Evolutionary conservation across 2,329 filamentous ascomycete genomes (phyloP).

Genomic region (Colletotrichum destructivum): DNA sequence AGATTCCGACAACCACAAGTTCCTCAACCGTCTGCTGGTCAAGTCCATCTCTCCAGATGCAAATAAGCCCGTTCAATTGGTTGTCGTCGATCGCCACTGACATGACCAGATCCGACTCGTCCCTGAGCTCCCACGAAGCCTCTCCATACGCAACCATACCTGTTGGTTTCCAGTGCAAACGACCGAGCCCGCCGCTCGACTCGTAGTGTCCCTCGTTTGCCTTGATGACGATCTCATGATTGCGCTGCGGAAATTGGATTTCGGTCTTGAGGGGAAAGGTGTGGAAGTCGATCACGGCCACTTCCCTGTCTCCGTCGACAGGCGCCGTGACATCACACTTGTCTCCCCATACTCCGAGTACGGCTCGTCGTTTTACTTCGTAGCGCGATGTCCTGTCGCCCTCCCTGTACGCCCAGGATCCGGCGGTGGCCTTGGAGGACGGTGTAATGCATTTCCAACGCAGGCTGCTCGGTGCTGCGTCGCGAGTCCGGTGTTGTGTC

Average conservation of each 20-base stretch:
- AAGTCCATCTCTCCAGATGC: slow-evolving; percentile 22
- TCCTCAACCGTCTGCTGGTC: slow-evolving; percentile 21
- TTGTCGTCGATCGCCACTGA: slow-evolving; percentile 19
- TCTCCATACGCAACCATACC: slow-evolving; percentile 18
- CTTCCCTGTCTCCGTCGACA: slow-evolving; percentile 15
- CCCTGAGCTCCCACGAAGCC: slow-evolving; percentile 29
- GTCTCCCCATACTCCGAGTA: slow-evolving; percentile 18
- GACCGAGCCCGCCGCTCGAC: neutral
- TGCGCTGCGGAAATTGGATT: neutral
- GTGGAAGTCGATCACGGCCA: slow-evolving; percentile 23
- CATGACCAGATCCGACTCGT: slow-evolving; percentile 12
- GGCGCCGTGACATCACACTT: slow-evolving; percentile 26
- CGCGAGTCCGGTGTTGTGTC: slow-evolving; percentile 24
- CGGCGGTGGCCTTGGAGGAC: slow-evolving; percentile 24
- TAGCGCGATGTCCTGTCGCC: slow-evolving; percentile 26
- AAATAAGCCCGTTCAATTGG: slow-evolving; percentile 23
- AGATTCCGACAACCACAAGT: slow-evolving; percentile 24
- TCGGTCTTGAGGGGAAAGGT: neutral
- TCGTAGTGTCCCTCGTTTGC: neutral
- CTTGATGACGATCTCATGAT: neutral
- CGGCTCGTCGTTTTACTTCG: slow-evolving; percentile 21
- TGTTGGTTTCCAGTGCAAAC: slow-evolving; percentile 23
- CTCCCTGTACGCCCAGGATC: slow-evolving; percentile 14
- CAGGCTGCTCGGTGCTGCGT: slow-evolving; percentile 21
- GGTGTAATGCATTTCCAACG: slow-evolving; percentile 26